A percentile compares a stretch with the other conserved stretches of the same genome.
Conservation (phyloP, 73 alveolate genomes). For the Paramecium biaurelia region DNA sequence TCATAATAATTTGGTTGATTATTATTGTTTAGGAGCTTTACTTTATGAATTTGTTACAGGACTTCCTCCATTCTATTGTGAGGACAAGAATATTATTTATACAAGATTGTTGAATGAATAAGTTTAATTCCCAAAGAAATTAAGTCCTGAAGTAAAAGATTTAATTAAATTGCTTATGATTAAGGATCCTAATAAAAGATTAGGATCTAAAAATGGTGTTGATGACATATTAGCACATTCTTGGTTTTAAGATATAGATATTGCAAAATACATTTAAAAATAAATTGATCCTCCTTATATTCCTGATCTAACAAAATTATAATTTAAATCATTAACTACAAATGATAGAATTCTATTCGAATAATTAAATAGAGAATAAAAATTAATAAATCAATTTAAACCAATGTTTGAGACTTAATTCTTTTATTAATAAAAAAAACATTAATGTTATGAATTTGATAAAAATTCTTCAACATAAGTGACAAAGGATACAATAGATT, state of each 20-base stretch:
- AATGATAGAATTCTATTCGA: constrained; percentile 37
- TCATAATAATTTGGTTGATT: constrained; percentile 68
- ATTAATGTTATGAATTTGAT: neutral
- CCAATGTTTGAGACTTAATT: neutral
- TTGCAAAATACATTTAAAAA: neutral
- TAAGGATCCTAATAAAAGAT: constrained; percentile 60
- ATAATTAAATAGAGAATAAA: constrained; percentile 1
- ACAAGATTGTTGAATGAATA: constrained; percentile 34
- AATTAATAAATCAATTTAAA: neutral
- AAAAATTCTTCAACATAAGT: neutral
- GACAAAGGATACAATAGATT: constrained; percentile 44
- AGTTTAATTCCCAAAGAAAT: constrained; percentile 11
- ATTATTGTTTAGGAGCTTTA: constrained; percentile 71
- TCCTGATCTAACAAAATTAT: constrained; percentile 40
- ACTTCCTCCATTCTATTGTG: constrained; percentile 75
- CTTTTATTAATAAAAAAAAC: neutral
- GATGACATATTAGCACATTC: constrained; percentile 52
- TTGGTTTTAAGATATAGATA: constrained; percentile 55
- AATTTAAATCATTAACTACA: neutral
- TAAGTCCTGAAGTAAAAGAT: constrained; percentile 54
- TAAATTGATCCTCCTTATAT: constrained; percentile 55
- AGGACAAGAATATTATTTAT: constrained; percentile 52
- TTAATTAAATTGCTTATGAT: neutral
- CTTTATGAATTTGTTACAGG: constrained; percentile 75
- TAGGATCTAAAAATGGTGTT: constrained; percentile 56